Evolutionary conservation across 352 stramenopile species (phyloP).

Genomic region (Pythium dissimile): DNA sequence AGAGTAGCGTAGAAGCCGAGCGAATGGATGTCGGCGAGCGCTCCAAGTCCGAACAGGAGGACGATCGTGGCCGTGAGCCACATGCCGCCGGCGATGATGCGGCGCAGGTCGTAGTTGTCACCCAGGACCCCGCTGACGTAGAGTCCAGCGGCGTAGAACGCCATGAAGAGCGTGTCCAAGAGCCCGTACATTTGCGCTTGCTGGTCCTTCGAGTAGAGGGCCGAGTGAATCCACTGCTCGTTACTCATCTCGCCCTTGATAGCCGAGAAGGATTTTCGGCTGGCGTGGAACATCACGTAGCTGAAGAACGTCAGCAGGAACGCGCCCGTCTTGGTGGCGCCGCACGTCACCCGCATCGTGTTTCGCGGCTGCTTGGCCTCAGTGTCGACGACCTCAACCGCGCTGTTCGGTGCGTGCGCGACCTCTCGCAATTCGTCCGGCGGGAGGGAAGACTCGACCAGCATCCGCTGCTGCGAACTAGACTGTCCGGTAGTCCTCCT

Average conservation of each 20-base stretch:
- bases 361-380: not conserved
- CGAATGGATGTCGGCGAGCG: conserved; percentile 55
- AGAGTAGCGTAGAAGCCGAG: conserved; percentile 67
- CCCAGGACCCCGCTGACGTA: conserved; percentile 74
- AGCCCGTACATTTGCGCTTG: conserved; percentile 80
- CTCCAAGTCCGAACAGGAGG: conserved; percentile 59
- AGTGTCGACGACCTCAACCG: not conserved
- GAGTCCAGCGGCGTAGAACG: conserved; percentile 63
- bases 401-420: not conserved
- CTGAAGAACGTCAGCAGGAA: conserved; percentile 79
- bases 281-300: conserved; percentile 77
- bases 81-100: conserved; percentile 72
- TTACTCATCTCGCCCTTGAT: conserved; percentile 81
- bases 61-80: conserved; percentile 56
- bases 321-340: conserved; percentile 50
- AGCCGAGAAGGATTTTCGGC: conserved; percentile 75
- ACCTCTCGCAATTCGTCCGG: not conserved
- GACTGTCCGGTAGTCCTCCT: not conserved
- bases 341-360: conserved; percentile 15
- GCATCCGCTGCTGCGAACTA: not conserved
- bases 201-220: conserved; percentile 48
- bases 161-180: conserved; percentile 82
- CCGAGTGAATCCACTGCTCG: conserved; percentile 75
- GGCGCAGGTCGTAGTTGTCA: conserved; percentile 62
- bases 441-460: not conserved